These are phyloP conservation scores for Lasiosphaeria miniovina DNA, from an alignment of 495 filamentous ascomycete species.

Conservation along the genomic window DNA sequence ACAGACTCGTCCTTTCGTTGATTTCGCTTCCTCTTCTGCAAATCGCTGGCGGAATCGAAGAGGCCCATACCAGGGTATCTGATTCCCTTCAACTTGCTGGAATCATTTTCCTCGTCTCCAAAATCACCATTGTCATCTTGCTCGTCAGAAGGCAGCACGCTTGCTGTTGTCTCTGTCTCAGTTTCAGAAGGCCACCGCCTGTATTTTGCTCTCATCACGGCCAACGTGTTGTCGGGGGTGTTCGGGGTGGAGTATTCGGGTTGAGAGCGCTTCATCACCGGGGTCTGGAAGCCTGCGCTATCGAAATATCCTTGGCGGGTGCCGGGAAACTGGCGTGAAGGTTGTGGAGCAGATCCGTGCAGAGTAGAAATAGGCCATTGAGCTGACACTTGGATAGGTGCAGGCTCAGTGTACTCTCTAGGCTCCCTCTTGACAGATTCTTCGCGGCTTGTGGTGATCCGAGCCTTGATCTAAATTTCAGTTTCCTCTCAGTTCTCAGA, in stretches of 20 bases:
- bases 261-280: conserved; percentile 17
- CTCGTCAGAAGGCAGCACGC: conserved; percentile 29
- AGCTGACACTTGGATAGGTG: background rate
- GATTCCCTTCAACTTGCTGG: conserved; percentile 66
- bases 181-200: conserved; percentile 31
- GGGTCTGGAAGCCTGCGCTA: conserved; percentile 17
- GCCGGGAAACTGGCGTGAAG: conserved; percentile 13
- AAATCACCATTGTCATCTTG: conserved; percentile 27
- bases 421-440: conserved; percentile 33
- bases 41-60: conserved; percentile 78
- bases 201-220: conserved; percentile 13
- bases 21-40: conserved; percentile 77
- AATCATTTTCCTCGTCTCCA: conserved; percentile 33
- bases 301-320: conserved; percentile 22
- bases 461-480: conserved; percentile 7
- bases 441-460: conserved; percentile 2
- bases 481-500: background rate
- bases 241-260: conserved; percentile 17
- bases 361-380: conserved; percentile 15
- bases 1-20: conserved; percentile 78
- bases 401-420: conserved; percentile 17
- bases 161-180: conserved; percentile 25
- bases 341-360: background rate
- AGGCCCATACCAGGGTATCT: conserved; percentile 82
- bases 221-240: conserved; percentile 18